Percentiles rank a stretch among this genome's conserved stretches.
Conservation (phyloP, 208 protist species). For the Trypanosoma mega region DNA sequence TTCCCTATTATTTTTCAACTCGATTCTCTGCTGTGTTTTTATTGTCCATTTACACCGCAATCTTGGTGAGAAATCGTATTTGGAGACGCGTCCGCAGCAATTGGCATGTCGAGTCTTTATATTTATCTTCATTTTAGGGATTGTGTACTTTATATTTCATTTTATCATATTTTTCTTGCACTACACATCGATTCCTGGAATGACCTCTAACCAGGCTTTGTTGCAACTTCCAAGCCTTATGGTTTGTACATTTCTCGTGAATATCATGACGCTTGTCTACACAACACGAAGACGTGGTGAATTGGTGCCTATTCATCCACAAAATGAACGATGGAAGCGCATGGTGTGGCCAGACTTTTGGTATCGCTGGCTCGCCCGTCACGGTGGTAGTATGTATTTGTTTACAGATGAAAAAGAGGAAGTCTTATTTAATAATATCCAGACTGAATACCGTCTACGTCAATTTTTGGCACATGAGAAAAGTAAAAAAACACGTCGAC, state of each 20-base stretch:
- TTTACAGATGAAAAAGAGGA: conserved; percentile 78
- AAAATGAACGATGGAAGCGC: conserved; percentile 75
- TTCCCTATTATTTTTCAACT: conserved; percentile 44
- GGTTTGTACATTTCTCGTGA: conserved; percentile 66
- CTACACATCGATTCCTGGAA: conserved; percentile 24
- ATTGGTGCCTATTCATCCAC: conserved; percentile 61
- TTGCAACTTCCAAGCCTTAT: conserved; percentile 68
- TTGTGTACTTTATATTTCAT: conserved; percentile 53
- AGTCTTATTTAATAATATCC: conserved; percentile 63
- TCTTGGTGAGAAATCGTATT: conserved; percentile 78
- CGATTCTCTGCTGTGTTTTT: conserved; percentile 47
- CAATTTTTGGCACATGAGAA: conserved; percentile 64
- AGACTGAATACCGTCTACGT: conserved; percentile 63
- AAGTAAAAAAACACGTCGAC: too few species aligned
- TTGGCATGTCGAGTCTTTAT: conserved; percentile 77
- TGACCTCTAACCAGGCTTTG: conserved; percentile 46
- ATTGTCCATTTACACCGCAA: conserved; percentile 64
- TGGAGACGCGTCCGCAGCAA: conserved; percentile 83
- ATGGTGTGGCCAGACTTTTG: conserved; percentile 87
- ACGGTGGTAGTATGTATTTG: conserved; percentile 91
- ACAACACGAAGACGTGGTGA: conserved; percentile 58
- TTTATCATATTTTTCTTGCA: conserved; percentile 36
- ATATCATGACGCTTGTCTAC: conserved; percentile 88
- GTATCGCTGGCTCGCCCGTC: conserved; percentile 79
- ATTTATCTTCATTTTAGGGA: conserved; percentile 59